Evolutionary conservation across 108 stramenopile species (phyloP).

Genomic region (Fragilaria crotonensis): DNA sequence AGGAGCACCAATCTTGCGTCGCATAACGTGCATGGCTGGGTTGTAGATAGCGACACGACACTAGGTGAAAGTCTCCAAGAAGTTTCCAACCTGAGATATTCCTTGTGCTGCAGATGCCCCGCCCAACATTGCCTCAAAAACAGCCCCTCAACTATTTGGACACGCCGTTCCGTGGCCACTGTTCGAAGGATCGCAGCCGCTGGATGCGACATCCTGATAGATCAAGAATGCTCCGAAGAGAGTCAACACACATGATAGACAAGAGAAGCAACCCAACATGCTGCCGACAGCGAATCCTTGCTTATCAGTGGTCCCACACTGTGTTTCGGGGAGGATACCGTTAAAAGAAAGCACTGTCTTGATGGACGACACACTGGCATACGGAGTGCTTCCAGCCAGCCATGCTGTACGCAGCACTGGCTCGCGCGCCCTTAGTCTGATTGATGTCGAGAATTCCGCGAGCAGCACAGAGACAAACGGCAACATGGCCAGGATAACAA

Average conservation of each 20-base stretch:
- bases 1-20: slow-evolving; percentile 8
- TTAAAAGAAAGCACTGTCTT: slow-evolving; percentile 39
- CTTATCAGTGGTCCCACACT: slow-evolving; percentile 8
- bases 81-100: slow-evolving; percentile 24
- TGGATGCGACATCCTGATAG: slow-evolving; percentile 21
- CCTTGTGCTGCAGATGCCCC: slow-evolving; percentile 35
- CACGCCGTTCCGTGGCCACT: slow-evolving; percentile 15
- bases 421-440: neutral
- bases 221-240: slow-evolving; percentile 36
- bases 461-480: slow-evolving; percentile 7
- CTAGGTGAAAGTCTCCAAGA: slow-evolving; percentile 25
- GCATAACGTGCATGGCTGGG: slow-evolving; percentile 23
- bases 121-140: slow-evolving; percentile 41
- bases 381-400: slow-evolving; percentile 32
- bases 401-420: slow-evolving; percentile 11
- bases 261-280: slow-evolving; percentile 38
- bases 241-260: slow-evolving; percentile 28
- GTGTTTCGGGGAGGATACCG: slow-evolving; percentile 26
- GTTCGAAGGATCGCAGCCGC: slow-evolving; percentile 26
- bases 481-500: slow-evolving; percentile 12
- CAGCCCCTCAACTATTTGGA: slow-evolving; percentile 12
- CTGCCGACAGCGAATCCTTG: slow-evolving; percentile 31
- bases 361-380: slow-evolving; percentile 28
- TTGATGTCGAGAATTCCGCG: slow-evolving; percentile 17
- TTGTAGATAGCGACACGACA: slow-evolving; percentile 28